A percentile compares a stretch with the other conserved stretches of the same genome.
Conservation (phyloP, 345 rosid genomes). For the Cochlearia excelsa region DNA sequence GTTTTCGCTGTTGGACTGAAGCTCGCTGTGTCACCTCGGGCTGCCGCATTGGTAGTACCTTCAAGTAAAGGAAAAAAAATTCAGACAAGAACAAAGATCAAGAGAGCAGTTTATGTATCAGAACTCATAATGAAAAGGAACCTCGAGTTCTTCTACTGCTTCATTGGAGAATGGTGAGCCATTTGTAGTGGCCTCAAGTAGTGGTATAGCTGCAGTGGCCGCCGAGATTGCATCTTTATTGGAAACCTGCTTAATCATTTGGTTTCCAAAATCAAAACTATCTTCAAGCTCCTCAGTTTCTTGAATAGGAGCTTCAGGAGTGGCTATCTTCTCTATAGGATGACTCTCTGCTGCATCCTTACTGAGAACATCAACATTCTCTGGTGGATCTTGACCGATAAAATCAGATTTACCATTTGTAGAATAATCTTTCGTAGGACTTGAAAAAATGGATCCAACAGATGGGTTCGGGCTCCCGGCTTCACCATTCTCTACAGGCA, state of each 20-base stretch:
- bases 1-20: conserved; percentile 54
- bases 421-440: conserved; percentile 38
- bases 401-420: conserved; percentile 37
- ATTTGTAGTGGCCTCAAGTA: conserved; percentile 40
- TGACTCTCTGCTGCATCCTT: conserved; percentile 60
- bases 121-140: conserved; percentile 22
- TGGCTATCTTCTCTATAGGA: conserved; percentile 56
- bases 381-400: conserved; percentile 23
- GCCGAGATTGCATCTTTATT: conserved; percentile 28
- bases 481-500: conserved; percentile 45
- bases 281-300: conserved; percentile 84
- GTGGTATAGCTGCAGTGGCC: conserved; percentile 27
- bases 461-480: conserved; percentile 44
- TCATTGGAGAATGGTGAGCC: conserved; percentile 35
- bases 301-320: conserved; percentile 48
- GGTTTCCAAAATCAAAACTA: conserved; percentile 47
- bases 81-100: conserved; percentile 6
- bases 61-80: conserved; percentile 11
- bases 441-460: conserved; percentile 41
- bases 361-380: conserved; percentile 37
- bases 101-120: conserved; percentile 5
- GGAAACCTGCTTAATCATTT: conserved; percentile 37
- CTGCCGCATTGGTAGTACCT: conserved; percentile 48
- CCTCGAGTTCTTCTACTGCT: conserved; percentile 89
- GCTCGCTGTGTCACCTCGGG: conserved; percentile 36